A percentile compares a stretch with the other conserved stretches of the same genome.
phyloP scores from a whole-genome alignment of 202 grass and related monocot genomes.

The Cymbopogon flexuosus region DNA sequence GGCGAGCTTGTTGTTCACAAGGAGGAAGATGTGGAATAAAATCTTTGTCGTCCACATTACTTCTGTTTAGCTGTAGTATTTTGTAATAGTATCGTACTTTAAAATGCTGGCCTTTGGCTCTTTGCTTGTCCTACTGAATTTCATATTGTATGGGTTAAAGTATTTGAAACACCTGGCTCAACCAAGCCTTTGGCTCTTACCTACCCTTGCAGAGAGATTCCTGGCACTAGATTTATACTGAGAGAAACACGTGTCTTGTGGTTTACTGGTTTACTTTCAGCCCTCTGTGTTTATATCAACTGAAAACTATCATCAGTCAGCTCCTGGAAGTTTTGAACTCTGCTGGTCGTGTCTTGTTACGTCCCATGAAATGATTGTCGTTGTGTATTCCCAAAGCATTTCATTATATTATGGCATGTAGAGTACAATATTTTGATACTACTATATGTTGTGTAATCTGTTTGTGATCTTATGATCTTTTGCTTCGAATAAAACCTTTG shows the following conservation, averaged over 20 bases:
- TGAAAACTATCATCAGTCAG: not conserved
- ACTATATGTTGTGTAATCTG: not conserved
- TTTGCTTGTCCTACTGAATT: not conserved
- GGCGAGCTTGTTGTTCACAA: slow-evolving; percentile 60
- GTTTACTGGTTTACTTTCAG: not conserved
- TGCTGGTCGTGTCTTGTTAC: too few species aligned
- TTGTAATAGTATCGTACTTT: not conserved
- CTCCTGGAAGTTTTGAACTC: not conserved
- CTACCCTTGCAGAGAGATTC: not conserved
- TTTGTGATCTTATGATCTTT: too few species aligned
- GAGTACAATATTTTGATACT: not conserved
- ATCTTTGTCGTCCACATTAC: not conserved
- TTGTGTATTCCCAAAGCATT: not conserved
- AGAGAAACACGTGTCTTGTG: not conserved
- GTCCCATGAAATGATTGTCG: not conserved
- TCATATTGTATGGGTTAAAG: not conserved
- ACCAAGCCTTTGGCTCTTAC: not conserved
- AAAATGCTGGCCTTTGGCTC: not conserved
- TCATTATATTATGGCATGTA: not conserved
- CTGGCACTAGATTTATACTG: not conserved
- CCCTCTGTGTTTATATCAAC: not conserved
- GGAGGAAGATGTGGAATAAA: slow-evolving; percentile 75
- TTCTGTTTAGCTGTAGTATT: not conserved
- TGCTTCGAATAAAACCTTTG: not conserved
- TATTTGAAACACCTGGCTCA: not conserved